phyloP scores from a whole-genome alignment of 176 grass and related monocot genomes.

The Thalia dealbata region DNA sequence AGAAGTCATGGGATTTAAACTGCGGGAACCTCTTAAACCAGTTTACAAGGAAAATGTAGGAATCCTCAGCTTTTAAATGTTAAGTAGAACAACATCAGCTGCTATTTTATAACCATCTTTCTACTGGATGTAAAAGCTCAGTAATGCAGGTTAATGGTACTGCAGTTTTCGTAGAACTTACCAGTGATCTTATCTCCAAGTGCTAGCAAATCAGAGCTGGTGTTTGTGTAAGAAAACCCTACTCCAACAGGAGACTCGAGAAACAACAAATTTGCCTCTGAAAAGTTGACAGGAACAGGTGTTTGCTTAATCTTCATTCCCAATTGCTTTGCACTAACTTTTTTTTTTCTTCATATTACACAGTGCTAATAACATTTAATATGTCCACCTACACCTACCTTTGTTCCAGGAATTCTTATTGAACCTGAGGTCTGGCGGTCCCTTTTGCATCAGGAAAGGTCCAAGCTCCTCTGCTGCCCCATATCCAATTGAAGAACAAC shows the following conservation, averaged over 20 bases:
- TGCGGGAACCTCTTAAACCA: constrained; percentile 97
- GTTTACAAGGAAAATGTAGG: constrained; percentile 77
- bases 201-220: constrained; percentile 57
- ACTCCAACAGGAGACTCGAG: constrained; percentile 95
- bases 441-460: constrained; percentile 89
- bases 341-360: neutral
- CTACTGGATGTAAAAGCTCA: neutral
- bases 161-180: constrained; percentile 7
- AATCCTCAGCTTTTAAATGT: constrained; percentile 47
- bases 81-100: neutral
- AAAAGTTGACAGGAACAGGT: neutral
- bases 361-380: neutral
- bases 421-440: constrained; percentile 59
- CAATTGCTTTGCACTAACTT: neutral
- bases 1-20: constrained; percentile 75
- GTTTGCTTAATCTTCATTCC: neutral
- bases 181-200: constrained; percentile 91
- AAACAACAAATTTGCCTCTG: constrained; percentile 97
- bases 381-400: constrained; percentile 38
- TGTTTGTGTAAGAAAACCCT: constrained; percentile 93
- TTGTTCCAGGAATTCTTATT: constrained; percentile 83
- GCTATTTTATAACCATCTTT: neutral
- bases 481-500: constrained; percentile 83
- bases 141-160: neutral
- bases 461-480: constrained; percentile 85